Conservation (phyloP, 2,329 filamentous ascomycete species). For the Colletotrichum eleusines region DNA sequence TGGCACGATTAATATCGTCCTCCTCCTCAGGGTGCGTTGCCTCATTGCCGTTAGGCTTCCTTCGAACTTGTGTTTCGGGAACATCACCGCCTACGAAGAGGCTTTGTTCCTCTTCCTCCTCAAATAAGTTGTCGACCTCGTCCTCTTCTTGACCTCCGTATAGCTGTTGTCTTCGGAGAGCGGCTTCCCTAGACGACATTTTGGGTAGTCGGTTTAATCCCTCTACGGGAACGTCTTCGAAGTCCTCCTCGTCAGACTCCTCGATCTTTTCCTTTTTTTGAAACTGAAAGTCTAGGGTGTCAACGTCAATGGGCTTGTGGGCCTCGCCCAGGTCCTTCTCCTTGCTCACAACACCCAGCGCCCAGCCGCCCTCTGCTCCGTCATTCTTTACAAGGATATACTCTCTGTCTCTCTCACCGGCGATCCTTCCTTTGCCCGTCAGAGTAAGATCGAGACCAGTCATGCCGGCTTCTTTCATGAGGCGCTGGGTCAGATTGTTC, state of each 20-base stretch:
- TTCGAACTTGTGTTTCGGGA: constrained; percentile 37
- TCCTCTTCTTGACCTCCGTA: constrained; percentile 24
- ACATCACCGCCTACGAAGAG: constrained; percentile 64
- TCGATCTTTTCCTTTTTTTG: constrained; percentile 70
- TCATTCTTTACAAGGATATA: constrained; percentile 98
- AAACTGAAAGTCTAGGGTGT: constrained; percentile 71
- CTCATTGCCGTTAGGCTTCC: constrained; percentile 50
- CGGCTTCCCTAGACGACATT: constrained; percentile 35
- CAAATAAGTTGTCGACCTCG: constrained; percentile 45
- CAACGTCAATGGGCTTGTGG: constrained; percentile 93
- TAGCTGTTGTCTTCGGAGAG: constrained; percentile 21
- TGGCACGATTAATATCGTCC: constrained; percentile 81
- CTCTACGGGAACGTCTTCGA: constrained; percentile 93
- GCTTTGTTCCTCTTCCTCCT: constrained; percentile 61
- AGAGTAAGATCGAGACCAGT: constrained; percentile 79
- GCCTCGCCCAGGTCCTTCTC: constrained; percentile 83
- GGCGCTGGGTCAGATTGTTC: constrained; percentile 91
- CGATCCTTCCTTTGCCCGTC: constrained; percentile 71
- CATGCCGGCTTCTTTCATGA: constrained; percentile 97
- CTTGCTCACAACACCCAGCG: constrained; percentile 90
- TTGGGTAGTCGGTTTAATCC: constrained; percentile 88
- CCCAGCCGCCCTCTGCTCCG: constrained; percentile 95
- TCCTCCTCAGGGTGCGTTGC: constrained; percentile 54
- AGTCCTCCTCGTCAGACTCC: constrained; percentile 76
- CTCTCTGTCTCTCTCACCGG: constrained; percentile 89